Conservation (phyloP, 495 filamentous ascomycete species). For the Aeminium ludgeri region DNA sequence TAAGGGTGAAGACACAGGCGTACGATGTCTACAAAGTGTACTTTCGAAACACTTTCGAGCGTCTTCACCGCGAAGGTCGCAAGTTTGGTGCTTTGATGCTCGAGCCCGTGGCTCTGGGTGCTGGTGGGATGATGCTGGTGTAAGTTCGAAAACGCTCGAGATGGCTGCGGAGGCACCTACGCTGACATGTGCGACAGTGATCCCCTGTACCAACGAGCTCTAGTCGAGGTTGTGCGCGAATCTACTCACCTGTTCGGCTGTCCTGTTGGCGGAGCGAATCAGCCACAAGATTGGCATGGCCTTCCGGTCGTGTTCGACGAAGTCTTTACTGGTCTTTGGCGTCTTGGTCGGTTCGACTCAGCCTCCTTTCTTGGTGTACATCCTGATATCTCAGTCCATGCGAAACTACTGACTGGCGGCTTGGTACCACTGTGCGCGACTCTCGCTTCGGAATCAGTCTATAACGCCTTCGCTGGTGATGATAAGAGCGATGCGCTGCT, state of each 20-base stretch:
- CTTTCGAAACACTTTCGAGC: constrained; percentile 36
- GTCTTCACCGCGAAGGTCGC: constrained; percentile 34
- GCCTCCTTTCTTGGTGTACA: constrained; percentile 47
- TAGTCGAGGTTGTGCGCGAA: constrained; percentile 44
- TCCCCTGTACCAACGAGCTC: constrained; percentile 55
- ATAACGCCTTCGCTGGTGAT: constrained; percentile 45
- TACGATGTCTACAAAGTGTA: constrained; percentile 37
- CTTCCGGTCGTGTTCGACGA: constrained; percentile 64
- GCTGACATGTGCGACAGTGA: too few species aligned
- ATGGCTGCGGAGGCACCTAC: too few species aligned
- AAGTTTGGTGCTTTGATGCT: constrained; percentile 60
- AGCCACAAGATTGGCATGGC: constrained; percentile 39
- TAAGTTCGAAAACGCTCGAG: too few species aligned
- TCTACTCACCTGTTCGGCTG: constrained; percentile 12
- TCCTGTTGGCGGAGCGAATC: constrained; percentile 7
- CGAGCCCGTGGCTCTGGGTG: constrained; percentile 59
- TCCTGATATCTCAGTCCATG: constrained; percentile 57
- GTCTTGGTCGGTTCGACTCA: constrained; percentile 48
- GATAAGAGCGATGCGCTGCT: constrained; percentile 58
- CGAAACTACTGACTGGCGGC: constrained; percentile 64
- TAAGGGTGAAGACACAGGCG: constrained; percentile 24
- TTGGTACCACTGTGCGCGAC: constrained; percentile 58
- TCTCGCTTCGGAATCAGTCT: constrained; percentile 52
- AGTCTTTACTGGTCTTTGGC: constrained; percentile 67
- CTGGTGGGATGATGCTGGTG: constrained; percentile 63